A percentile compares a stretch with the other conserved stretches of the same genome.
These are phyloP conservation scores for Citeromyces hawaiiensis DNA, from an alignment of 1,139 yeast genomes.

Conservation along the genomic window DNA sequence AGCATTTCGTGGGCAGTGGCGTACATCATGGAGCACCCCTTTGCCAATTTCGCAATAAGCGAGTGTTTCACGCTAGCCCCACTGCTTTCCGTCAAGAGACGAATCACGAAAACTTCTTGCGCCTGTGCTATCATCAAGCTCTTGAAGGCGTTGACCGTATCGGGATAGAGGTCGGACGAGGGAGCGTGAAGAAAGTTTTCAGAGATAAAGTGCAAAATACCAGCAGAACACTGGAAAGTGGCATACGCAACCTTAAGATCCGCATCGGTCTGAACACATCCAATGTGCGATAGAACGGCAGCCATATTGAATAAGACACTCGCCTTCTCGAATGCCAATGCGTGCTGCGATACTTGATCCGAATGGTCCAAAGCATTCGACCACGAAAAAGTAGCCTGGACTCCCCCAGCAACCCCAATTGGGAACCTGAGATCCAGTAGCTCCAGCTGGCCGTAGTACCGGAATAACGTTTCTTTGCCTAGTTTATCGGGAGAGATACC, in stretches of 20 bases:
- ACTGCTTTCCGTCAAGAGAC: conserved; percentile 32
- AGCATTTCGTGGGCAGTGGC: conserved; percentile 33
- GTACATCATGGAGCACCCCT: conserved; percentile 44
- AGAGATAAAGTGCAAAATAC: conserved; percentile 56
- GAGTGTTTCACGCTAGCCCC: conserved; percentile 34
- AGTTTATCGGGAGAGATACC: conserved; percentile 33
- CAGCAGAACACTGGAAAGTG: conserved; percentile 65
- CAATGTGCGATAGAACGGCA: conserved; percentile 34
- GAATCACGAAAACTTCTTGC: conserved; percentile 69
- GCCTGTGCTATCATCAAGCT: conserved; percentile 74
- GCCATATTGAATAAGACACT: conserved; percentile 70
- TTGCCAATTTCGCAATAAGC: conserved; percentile 59
- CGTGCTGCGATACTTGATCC: conserved; percentile 43
- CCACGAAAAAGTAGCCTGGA: conserved; percentile 66
- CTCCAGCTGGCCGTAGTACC: conserved; percentile 76
- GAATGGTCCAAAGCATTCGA: conserved; percentile 49
- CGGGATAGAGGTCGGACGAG: conserved; percentile 59
- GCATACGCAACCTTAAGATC: conserved; percentile 50
- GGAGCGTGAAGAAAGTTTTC: conserved; percentile 90
- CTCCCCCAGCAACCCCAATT: conserved; percentile 41
- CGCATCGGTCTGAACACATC: conserved; percentile 23
- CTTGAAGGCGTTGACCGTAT: conserved; percentile 52
- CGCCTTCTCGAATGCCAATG: conserved; percentile 85
- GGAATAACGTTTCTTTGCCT: conserved; percentile 42
- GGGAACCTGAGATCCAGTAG: conserved; percentile 69